Percentiles rank a stretch among this genome's conserved stretches.
Evolutionary conservation across 306 rosid species (phyloP).

Genomic region (Coriaria nepalensis): DNA sequence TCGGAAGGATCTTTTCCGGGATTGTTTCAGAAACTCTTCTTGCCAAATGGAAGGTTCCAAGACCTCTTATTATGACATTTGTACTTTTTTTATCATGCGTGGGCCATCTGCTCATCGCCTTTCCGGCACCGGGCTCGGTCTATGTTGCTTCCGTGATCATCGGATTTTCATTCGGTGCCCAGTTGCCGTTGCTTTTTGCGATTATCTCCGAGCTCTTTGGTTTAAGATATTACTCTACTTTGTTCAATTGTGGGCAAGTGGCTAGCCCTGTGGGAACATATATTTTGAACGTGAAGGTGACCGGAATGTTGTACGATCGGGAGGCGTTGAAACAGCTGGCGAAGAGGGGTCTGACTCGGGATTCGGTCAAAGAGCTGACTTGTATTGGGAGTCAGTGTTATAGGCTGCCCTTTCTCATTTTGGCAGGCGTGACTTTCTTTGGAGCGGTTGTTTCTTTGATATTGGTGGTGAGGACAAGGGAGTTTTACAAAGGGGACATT

Average conservation of each 20-base stretch:
- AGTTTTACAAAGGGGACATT: constrained; percentile 20
- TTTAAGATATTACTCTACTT: constrained; percentile 30
- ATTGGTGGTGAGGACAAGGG: constrained; percentile 21
- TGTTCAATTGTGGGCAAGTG: constrained; percentile 37
- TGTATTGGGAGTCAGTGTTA: constrained; percentile 23
- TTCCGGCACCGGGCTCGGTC: constrained; percentile 28
- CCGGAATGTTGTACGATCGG: constrained; percentile 25
- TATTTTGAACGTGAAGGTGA: constrained; percentile 29
- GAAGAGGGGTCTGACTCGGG: constrained; percentile 13
- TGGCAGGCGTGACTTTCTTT: constrained; percentile 24
- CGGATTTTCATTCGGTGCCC: constrained; percentile 42
- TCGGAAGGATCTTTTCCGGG: constrained; percentile 35
- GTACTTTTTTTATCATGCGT: constrained; percentile 26
- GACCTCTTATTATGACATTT: constrained; percentile 29
- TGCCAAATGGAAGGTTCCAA: constrained; percentile 20
- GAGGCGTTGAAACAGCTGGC: constrained; percentile 24
- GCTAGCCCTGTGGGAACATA: constrained; percentile 40
- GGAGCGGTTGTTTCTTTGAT: constrained; percentile 22
- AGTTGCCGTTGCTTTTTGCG: constrained; percentile 30
- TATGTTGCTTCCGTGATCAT: constrained; percentile 30
- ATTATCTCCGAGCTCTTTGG: constrained; percentile 47
- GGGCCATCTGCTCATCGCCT: constrained; percentile 31
- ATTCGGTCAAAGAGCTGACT: constrained; percentile 22
- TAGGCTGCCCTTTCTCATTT: constrained; percentile 17
- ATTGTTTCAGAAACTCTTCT: constrained; percentile 30